Evolutionary conservation across 2,329 filamentous ascomycete genomes (phyloP), one percentile per base, ranked within the genome.

Genomic region (Alternaria incomplexa): DNA sequence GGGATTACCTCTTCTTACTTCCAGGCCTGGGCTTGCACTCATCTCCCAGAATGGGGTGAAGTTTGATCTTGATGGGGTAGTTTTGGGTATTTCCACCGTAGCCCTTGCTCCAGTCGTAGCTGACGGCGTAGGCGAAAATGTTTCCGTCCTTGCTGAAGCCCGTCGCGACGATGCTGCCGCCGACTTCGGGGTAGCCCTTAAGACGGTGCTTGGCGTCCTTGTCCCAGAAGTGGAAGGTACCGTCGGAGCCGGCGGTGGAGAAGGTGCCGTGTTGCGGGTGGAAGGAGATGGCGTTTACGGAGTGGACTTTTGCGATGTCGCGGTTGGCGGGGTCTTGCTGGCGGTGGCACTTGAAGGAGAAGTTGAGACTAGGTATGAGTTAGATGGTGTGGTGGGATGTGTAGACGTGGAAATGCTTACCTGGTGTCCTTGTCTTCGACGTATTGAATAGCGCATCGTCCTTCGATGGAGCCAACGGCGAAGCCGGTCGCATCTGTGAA

Each of bases 261-360:
- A 99, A 99, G n/a, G 96, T 99, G 75, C 96, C 96, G 81, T 97
- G 94, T 12, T 92, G 86, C 1, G 96, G 96, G 83, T 99, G 96
- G 89, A 98, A 98, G 23, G 93, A 96, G 80, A 99, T 99, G 71
- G 93, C 91, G 83, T 99, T 99, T 77, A 99, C 93, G 2, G 93
- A 90, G 84, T 94, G 96, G 73, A 98, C 96, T 76, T 95, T 96
- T 73, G 92, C 93, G 68, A 91, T 84, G 81, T 93, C 94, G 63
- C 83, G 82, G 50, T 81, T 72, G 56, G 79, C 81, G 61, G 89
- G 83, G 1, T 91, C 88, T 6, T 89, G 88, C 73, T 97, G 93
- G 62, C 96, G 93, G 81, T 99, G 96, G 82, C 96, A 99, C 83
- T 98, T 98, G 89, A 99, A 99, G 45, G 93, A 97, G 85, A 99